These are phyloP conservation scores for Petasospora rhodanensis DNA, from an alignment of 1,139 yeast species.

Conservation along the genomic window DNA sequence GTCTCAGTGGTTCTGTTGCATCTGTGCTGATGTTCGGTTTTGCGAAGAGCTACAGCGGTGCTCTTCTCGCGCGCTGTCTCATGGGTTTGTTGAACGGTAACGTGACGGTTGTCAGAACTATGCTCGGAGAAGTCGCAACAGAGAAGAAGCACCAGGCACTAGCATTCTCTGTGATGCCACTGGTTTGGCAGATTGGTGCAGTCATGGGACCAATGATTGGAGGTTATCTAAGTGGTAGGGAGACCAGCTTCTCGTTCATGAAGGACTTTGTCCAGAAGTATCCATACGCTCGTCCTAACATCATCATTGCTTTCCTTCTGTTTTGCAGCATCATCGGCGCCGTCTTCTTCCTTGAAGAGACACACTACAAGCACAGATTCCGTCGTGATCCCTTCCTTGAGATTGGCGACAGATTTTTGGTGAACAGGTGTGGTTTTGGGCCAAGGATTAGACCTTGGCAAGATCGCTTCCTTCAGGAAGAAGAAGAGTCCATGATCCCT, in stretches of 20 bases:
- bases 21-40: conserved; percentile 50
- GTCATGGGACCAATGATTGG: conserved; percentile 58
- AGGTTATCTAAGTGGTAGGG: conserved; percentile 38
- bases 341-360: conserved; percentile 55
- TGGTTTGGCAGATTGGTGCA: conserved; percentile 52
- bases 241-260: conserved; percentile 17
- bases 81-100: conserved; percentile 59
- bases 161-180: conserved; percentile 55
- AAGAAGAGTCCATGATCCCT: too few species aligned
- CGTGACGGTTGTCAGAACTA: conserved; percentile 54
- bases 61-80: conserved; percentile 44
- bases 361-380: conserved; percentile 40
- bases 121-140: conserved; percentile 53
- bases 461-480: too few species aligned
- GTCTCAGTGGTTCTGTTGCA: conserved; percentile 45
- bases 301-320: conserved; percentile 45
- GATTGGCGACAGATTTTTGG: conserved; percentile 43
- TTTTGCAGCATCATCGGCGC: conserved; percentile 24
- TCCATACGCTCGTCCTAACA: conserved; percentile 59
- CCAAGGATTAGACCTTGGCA: conserved; percentile 36
- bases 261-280: conserved; percentile 33
- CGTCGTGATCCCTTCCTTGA: conserved; percentile 47
- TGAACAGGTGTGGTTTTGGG: conserved; percentile 30
- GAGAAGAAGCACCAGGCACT: conserved; percentile 54
- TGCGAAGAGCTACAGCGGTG: conserved; percentile 42